These are phyloP conservation scores for Gaultheria prostrata DNA, from an alignment of 148 eudicot genomes.

Conservation along the genomic window DNA sequence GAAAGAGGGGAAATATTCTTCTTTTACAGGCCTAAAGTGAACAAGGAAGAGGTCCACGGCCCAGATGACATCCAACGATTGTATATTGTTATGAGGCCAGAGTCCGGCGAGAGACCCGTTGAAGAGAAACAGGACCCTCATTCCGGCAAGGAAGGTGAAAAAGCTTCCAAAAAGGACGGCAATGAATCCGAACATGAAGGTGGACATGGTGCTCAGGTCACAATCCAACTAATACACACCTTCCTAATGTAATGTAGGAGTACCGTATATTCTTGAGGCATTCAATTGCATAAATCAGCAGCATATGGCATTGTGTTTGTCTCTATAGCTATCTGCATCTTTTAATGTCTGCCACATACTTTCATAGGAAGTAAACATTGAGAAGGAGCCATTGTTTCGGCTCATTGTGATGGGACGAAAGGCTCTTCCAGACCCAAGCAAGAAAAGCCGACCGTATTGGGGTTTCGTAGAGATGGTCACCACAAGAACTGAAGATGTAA, in stretches of 20 bases:
- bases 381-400: conserved; percentile 46
- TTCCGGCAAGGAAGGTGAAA: conserved; percentile 44
- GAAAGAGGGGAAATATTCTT: conserved; percentile 88
- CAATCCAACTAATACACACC: neutral
- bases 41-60: conserved; percentile 57
- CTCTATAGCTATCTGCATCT: neutral
- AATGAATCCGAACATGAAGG: conserved; percentile 30
- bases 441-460: conserved; percentile 55
- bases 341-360: neutral
- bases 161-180: conserved; percentile 12
- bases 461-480: conserved; percentile 80
- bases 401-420: conserved; percentile 61
- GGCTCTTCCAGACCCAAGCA: conserved; percentile 54
- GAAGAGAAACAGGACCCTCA: conserved; percentile 48
- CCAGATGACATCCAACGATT: conserved; percentile 63
- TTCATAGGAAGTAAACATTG: conserved; percentile 50
- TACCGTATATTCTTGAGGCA: neutral
- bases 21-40: conserved; percentile 78
- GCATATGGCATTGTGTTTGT: neutral
- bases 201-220: conserved; percentile 40
- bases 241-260: too few relatives aligned
- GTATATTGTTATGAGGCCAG: conserved; percentile 63
- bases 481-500: conserved; percentile 42
- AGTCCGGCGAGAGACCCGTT: conserved; percentile 41
- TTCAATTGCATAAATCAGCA: neutral